Conservation (phyloP, 2,329 filamentous ascomycete species). For the Coleophoma cylindrospora region DNA sequence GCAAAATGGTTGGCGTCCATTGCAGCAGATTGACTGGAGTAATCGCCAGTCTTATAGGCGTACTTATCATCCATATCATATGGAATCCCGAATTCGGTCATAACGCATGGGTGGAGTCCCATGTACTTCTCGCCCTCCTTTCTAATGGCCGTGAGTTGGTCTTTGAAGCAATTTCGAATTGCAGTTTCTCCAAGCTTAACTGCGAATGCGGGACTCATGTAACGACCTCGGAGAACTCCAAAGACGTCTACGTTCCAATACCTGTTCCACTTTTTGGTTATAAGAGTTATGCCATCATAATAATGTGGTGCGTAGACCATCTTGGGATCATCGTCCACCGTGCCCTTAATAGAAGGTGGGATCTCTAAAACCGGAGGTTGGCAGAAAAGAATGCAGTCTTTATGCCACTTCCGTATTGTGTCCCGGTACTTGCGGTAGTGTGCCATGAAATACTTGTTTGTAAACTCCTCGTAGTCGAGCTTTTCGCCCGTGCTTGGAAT, state of each 20-base stretch:
- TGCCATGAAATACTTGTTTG: constrained; percentile 86
- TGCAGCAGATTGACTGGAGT: constrained; percentile 84
- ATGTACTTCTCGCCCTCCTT: constrained; percentile 85
- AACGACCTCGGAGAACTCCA: constrained; percentile 83
- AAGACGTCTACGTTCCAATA: constrained; percentile 97
- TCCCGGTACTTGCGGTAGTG: constrained; percentile 75
- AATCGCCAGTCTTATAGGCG: constrained; percentile 93
- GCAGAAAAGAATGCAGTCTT: constrained; percentile 80
- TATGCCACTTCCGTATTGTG: constrained; percentile 70
- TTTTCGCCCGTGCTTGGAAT: constrained; percentile 68
- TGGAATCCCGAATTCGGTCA: constrained; percentile 95
- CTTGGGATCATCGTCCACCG: constrained; percentile 79
- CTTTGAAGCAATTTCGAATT: constrained; percentile 86
- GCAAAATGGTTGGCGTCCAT: constrained; percentile 97
- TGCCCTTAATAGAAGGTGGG: constrained; percentile 82
- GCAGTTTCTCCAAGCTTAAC: constrained; percentile 90
- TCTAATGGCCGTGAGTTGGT: constrained; percentile 78
- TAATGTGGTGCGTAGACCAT: constrained; percentile 94
- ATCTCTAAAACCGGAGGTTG: constrained; percentile 91
- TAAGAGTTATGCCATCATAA: constrained; percentile 92
- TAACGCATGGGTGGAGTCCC: constrained; percentile 81
- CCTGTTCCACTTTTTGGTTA: constrained; percentile 99
- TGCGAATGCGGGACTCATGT: constrained; percentile 83
- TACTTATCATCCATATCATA: constrained; percentile 98
- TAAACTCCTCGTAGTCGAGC: constrained; percentile 81